These are phyloP conservation scores for Fomitopsis pulvina DNA, from an alignment of 768 basidiomycete species.

Conservation along the genomic window DNA sequence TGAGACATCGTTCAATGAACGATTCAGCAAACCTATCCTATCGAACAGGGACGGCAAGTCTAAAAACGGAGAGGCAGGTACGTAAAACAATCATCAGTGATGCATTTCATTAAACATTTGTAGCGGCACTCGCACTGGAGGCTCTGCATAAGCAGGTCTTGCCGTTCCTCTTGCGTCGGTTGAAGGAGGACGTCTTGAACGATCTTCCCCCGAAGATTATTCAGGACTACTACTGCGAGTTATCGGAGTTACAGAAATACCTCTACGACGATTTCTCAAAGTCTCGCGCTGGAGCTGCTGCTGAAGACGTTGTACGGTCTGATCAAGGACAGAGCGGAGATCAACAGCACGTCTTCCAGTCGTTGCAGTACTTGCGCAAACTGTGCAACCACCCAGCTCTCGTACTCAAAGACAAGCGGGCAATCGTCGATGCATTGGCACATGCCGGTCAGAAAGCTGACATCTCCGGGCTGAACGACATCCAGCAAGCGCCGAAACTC, in stretches of 20 bases:
- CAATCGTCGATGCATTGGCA: constrained; percentile 49
- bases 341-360: constrained; percentile 93
- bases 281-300: constrained; percentile 62
- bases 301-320: constrained; percentile 54
- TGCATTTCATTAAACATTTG: background rate
- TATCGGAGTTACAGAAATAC: constrained; percentile 89
- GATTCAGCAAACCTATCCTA: constrained; percentile 93
- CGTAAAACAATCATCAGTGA: constrained; percentile 17
- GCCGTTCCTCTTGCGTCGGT: constrained; percentile 91
- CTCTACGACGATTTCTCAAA: constrained; percentile 92
- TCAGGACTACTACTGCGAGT: constrained; percentile 98
- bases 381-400: constrained; percentile 96
- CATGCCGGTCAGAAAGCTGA: constrained; percentile 42
- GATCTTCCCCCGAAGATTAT: constrained; percentile 99
- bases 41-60: constrained; percentile 93
- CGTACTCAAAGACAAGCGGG: constrained; percentile 71
- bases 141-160: constrained; percentile 97
- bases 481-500: constrained; percentile 91
- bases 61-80: constrained; percentile 91
- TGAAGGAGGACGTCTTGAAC: constrained; percentile 95
- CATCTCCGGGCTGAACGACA: constrained; percentile 53
- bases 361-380: constrained; percentile 93
- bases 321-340: constrained; percentile 26
- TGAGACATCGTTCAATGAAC: constrained; percentile 89
- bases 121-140: constrained; percentile 91